phyloP scores from a whole-genome alignment of 352 stramenopile species.

The Globisporangium mamillatum region DNA sequence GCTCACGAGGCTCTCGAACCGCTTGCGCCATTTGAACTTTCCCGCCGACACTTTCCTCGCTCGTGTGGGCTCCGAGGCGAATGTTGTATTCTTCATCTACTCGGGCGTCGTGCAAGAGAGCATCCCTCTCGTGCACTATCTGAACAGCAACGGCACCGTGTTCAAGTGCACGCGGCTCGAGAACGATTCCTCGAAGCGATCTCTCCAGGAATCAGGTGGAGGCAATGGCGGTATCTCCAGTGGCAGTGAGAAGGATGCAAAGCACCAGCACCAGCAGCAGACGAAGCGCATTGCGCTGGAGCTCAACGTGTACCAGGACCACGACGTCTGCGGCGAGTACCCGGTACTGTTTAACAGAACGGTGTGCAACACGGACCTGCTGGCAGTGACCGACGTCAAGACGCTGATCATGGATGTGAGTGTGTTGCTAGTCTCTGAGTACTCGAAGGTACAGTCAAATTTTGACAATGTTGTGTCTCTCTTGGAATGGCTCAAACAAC shows the following conservation, averaged over 20 bases:
- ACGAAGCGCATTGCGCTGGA: constrained; percentile 57
- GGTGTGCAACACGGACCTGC: constrained; percentile 60
- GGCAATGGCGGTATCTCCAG: constrained; percentile 6
- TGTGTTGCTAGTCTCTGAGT: not conserved
- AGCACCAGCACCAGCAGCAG: constrained; percentile 26
- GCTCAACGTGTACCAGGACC: constrained; percentile 76
- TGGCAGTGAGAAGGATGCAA: constrained; percentile 24
- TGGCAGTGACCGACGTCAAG: constrained; percentile 72
- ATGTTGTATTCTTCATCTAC: constrained; percentile 80
- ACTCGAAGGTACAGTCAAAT: not conserved
- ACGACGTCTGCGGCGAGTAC: constrained; percentile 76
- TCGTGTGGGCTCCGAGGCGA: constrained; percentile 66
- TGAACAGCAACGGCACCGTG: constrained; percentile 64
- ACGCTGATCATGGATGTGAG: constrained; percentile 77
- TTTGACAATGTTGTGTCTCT: not conserved
- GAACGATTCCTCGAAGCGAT: constrained; percentile 28
- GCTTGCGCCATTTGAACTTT: constrained; percentile 59
- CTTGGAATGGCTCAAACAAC: not conserved
- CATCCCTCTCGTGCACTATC: constrained; percentile 60
- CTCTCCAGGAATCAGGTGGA: constrained; percentile 22
- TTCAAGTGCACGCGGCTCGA: constrained; percentile 47
- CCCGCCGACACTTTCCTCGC: constrained; percentile 63
- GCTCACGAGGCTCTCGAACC: constrained; percentile 68
- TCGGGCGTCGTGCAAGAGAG: constrained; percentile 73
- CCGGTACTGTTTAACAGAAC: constrained; percentile 62